Percentiles rank a stretch among this genome's conserved stretches.
Conservation (phyloP, 1,284 basidiomycete genomes). For the Malassezia equina region DNA sequence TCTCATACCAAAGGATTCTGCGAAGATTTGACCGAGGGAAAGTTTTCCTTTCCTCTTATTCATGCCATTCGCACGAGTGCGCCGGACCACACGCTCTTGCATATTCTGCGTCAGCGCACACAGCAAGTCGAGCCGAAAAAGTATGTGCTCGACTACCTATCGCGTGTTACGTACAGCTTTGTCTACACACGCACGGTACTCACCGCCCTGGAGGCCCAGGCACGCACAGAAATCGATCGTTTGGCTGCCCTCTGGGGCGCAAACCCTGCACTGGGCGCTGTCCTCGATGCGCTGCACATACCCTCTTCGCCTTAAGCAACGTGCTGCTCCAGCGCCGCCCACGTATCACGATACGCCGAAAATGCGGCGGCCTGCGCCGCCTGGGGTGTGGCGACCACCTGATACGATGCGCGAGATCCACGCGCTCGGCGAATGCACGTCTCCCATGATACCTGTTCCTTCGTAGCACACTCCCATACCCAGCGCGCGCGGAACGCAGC, state of each 20-base stretch:
- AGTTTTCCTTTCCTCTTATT: conserved; percentile 89
- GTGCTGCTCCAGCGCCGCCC: conserved; percentile 6
- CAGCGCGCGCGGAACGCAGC: conserved; percentile 43
- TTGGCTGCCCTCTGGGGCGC: conserved; percentile 19
- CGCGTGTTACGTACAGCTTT: conserved; percentile 34
- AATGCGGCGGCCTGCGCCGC: neutral
- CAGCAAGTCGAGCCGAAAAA: conserved; percentile 36
- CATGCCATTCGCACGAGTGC: conserved; percentile 61
- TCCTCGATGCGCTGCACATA: conserved; percentile 24
- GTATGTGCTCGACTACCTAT: conserved; percentile 42
- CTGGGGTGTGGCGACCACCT: conserved; percentile 6
- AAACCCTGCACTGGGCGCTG: conserved; percentile 23
- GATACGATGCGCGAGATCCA: neutral
- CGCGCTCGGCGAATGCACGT: conserved; percentile 3
- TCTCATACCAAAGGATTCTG: conserved; percentile 83
- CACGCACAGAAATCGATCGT: conserved; percentile 22
- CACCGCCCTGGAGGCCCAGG: conserved; percentile 24
- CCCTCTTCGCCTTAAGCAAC: neutral
- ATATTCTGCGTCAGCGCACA: conserved; percentile 38
- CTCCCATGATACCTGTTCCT: conserved; percentile 6
- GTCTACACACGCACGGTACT: conserved; percentile 40
- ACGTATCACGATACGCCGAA: neutral
- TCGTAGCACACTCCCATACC: conserved; percentile 25
- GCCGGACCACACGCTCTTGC: conserved; percentile 34
- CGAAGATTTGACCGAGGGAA: conserved; percentile 89